These are phyloP conservation scores for Suhomyces maxii DNA, from an alignment of 1,139 yeast genomes.

Conservation along the genomic window DNA sequence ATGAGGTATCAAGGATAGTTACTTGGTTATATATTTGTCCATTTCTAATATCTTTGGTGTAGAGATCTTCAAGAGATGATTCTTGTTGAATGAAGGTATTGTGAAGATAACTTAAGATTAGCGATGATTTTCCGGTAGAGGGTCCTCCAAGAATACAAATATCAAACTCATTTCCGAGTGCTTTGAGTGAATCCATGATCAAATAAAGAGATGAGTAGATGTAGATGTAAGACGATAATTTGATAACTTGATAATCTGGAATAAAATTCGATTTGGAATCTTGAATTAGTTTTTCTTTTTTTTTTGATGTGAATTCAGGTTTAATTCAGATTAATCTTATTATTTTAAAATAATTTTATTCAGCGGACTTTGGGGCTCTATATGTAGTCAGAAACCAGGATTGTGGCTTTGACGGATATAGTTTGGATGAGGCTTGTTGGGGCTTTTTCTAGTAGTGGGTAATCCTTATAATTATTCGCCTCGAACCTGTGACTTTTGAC, in stretches of 20 bases:
- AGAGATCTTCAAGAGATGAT: slow-evolving; percentile 29
- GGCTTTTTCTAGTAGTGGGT: neutral
- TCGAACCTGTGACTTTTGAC: neutral
- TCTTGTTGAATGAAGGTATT: slow-evolving; percentile 24
- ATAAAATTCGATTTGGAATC: too few relatives aligned
- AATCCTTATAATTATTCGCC: neutral
- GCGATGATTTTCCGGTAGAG: slow-evolving; percentile 32
- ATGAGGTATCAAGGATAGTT: slow-evolving; percentile 29
- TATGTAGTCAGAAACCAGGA: too few relatives aligned
- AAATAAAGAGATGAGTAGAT: too few relatives aligned
- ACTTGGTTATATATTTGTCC: slow-evolving; percentile 23
- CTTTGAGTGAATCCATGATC: slow-evolving; percentile 16
- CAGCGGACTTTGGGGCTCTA: too few relatives aligned
- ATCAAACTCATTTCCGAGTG: slow-evolving; percentile 29
- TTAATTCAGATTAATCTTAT: too few relatives aligned
- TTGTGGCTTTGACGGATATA: too few relatives aligned
- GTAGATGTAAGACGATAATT: too few relatives aligned
- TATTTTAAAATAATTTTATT: too few relatives aligned
- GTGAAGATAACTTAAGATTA: slow-evolving; percentile 28
- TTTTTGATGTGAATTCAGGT: too few relatives aligned
- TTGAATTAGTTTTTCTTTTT: too few relatives aligned
- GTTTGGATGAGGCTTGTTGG: too few relatives aligned
- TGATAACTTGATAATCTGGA: neutral
- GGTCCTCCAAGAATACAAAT: slow-evolving; percentile 35
- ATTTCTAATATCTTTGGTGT: slow-evolving; percentile 25